A percentile compares a stretch with the other conserved stretches of the same genome.
These are phyloP conservation scores for Lentinula lateritia DNA, from an alignment of 768 basidiomycete genomes.

Conservation along the genomic window DNA sequence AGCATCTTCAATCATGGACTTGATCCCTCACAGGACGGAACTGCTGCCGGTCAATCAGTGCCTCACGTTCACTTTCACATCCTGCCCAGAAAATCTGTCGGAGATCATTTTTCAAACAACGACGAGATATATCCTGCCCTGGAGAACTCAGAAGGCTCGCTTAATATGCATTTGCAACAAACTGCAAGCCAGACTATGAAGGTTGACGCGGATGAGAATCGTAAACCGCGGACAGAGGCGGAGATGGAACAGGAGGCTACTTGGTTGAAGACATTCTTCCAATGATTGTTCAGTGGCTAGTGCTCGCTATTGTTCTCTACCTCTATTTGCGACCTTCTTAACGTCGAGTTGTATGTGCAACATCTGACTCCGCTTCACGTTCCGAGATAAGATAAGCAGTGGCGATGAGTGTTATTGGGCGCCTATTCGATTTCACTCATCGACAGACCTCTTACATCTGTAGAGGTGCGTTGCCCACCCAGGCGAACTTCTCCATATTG, in stretches of 20 bases:
- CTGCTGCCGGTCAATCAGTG: conserved; percentile 77
- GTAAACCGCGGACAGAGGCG: conserved; percentile 52
- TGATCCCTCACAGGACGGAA: conserved; percentile 59
- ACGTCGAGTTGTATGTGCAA: too few species aligned
- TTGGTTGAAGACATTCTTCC: conserved; percentile 61
- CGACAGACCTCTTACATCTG: too few species aligned
- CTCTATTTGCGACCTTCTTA: too few species aligned
- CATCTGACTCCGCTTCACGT: too few species aligned
- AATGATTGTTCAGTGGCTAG: conserved; percentile 8
- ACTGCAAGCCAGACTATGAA: conserved; percentile 29
- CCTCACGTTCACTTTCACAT: conserved; percentile 97
- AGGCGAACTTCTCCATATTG: too few species aligned
- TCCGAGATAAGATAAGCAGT: too few species aligned
- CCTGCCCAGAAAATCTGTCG: conserved; percentile 70
- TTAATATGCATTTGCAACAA: conserved; percentile 34
- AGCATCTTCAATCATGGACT: neutral
- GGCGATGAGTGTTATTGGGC: too few species aligned
- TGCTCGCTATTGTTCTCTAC: too few species aligned
- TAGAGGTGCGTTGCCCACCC: too few species aligned
- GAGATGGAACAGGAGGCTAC: conserved; percentile 81
- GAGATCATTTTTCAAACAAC: conserved; percentile 63
- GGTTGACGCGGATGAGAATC: conserved; percentile 67
- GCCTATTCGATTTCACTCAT: too few species aligned
- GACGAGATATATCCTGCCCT: conserved; percentile 79
- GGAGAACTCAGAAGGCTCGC: conserved; percentile 54